A percentile compares a stretch with the other conserved stretches of the same genome.
Conservation (phyloP, 495 filamentous ascomycete species). For the Podospora bellae-mahoneyi region DNA sequence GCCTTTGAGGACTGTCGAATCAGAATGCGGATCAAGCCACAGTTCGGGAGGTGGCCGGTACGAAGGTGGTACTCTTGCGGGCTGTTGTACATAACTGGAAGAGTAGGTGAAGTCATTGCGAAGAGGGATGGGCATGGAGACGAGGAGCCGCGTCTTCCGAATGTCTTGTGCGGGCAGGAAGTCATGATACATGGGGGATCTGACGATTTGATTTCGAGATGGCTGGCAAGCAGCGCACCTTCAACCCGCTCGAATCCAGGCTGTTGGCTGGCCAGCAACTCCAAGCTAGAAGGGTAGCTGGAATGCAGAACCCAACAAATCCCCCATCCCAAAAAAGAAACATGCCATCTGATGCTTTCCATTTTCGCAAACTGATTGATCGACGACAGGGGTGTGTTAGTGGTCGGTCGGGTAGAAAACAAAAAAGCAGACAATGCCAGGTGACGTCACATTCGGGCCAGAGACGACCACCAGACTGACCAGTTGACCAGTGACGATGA, state of each 20-base stretch:
- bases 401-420: background rate
- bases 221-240: no score
- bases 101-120: background rate
- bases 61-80: background rate
- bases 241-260: background rate
- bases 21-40: background rate
- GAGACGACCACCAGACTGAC: no score
- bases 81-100: background rate
- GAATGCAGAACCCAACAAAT: background rate
- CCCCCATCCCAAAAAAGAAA: background rate
- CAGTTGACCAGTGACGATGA: background rate
- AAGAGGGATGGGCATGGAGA: background rate
- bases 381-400: background rate
- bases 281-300: background rate
- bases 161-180: no score
- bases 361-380: background rate
- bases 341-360: background rate
- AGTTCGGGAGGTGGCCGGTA: background rate
- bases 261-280: background rate
- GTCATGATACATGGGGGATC: background rate
- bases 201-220: background rate
- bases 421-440: background rate
- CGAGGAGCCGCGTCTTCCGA: background rate
- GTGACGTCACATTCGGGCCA: background rate
- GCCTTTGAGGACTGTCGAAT: background rate